phyloP scores from a whole-genome alignment of 106 monocot genomes.

The Dioscorea zingiberensis region DNA sequence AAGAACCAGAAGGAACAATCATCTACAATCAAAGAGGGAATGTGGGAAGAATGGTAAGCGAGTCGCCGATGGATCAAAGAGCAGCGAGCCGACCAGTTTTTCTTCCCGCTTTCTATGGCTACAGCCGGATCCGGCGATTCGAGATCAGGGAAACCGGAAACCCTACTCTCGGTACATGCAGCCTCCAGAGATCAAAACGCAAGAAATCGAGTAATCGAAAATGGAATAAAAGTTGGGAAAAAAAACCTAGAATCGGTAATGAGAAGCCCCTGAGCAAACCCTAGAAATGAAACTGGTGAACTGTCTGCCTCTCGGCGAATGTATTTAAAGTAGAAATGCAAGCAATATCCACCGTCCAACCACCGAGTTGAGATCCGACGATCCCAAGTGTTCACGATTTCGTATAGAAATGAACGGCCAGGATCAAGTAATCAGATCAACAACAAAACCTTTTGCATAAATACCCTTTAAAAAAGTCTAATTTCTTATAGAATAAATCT shows the following conservation, averaged over 20 bases:
- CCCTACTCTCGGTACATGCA: conserved; percentile 6
- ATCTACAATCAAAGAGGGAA: neutral
- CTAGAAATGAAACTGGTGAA: neutral
- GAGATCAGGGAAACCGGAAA: conserved; percentile 4
- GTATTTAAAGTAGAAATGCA: neutral
- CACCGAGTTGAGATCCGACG: neutral
- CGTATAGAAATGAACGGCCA: too few species aligned
- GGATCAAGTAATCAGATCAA: too few species aligned
- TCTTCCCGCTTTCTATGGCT: neutral
- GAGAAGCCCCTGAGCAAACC: neutral
- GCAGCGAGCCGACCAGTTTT: neutral
- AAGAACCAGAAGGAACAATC: neutral
- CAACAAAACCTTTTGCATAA: too few species aligned
- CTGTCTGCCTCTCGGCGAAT: too few species aligned
- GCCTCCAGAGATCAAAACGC: neutral
- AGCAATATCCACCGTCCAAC: neutral
- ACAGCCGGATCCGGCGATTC: conserved; percentile 7
- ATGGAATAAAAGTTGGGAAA: too few species aligned
- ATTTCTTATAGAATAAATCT: too few species aligned
- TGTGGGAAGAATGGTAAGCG: conserved; percentile 8
- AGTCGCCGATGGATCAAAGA: neutral
- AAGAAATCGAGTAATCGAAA: neutral
- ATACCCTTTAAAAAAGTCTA: too few species aligned
- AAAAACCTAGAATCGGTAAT: neutral
- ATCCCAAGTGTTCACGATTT: neutral